Base-by-base conservation (phyloP, 768 basidiomycete species). In the Lactarius indigo region DNA sequence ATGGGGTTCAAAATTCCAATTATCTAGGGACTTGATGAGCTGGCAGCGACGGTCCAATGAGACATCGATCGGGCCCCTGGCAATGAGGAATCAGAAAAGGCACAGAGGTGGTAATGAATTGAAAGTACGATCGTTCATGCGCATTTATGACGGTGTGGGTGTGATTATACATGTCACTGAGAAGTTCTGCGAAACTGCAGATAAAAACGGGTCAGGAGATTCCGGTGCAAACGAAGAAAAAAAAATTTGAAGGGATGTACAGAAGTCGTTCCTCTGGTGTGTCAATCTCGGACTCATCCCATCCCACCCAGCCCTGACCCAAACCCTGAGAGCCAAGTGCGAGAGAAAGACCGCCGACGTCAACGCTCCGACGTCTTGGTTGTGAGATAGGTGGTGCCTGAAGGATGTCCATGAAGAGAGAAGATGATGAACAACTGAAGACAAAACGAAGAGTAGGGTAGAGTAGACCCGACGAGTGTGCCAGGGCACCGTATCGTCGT, bases 1-100 rank as follows among this genome's bases (percentile, higher is more conserved):
- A 76, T 92, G 88, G 5, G 96, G 95, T 74, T 97, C 90, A 74
- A 98, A 99, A 69, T 90, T 80, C 96, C 96, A 99, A 15, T 81
- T 82, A 65, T 89, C 87, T 17, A 97, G 81, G 0, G 82, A 79
- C 26, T 78, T 75, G 71, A 96, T 89, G 58, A 97, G 83, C 30
- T 85, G 81, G 26, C 75, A 74, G 67, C 92, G 85, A 42, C 76
- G 74, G 18, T 83, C 76, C 52, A 83, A 76, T 26, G 84, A 82
- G n/a, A 71, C 65, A 18, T 82, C 75, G 61, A 61, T 73, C 42
- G 63, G 50, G 61, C 73, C 65, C 18, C 74, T 71, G 66, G 56
- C 33, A 39, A 47, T 47, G 10, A 33, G 13, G 10, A 28, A 15
- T 52, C 37, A 70, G 59, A 59, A 64, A 59, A 54, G 47, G 56